These are phyloP conservation scores for Tetraselmis striata DNA, from an alignment of 139 green algal genomes.

Conservation along the genomic window DNA sequence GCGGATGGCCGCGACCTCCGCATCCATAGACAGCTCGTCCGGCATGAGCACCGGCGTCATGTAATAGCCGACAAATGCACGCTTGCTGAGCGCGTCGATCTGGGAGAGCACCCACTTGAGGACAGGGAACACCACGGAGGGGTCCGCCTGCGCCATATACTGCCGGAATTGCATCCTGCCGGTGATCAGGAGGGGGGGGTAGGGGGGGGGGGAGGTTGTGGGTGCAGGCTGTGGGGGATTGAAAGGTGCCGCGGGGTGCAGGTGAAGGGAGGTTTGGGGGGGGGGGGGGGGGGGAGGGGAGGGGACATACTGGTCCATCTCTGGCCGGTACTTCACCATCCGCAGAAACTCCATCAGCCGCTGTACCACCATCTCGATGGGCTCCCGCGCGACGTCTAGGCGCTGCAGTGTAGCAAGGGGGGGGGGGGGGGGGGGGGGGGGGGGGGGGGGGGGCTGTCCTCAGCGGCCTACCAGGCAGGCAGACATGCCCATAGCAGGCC, in stretches of 20 bases:
- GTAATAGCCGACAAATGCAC: slow-evolving; percentile 11
- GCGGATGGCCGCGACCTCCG: background rate
- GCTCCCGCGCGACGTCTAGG: background rate
- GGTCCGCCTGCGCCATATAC: background rate
- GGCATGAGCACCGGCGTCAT: slow-evolving; percentile 1
- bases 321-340: background rate
- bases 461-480: no score
- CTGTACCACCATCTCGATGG: background rate
- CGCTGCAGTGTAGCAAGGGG: no score
- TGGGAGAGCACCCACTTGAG: slow-evolving; percentile 9
- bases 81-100: background rate
- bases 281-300: background rate
- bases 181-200: background rate
- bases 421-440: no score
- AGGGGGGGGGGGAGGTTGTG: background rate
- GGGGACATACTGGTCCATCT: background rate
- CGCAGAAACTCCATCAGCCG: background rate
- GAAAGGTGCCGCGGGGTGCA: background rate
- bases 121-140: slow-evolving; percentile 4
- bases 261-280: background rate
- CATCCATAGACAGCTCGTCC: slow-evolving; percentile 6
- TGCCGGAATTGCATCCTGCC: background rate
- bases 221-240: no score
- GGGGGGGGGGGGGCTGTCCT: no score
- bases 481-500: no score